These are phyloP conservation scores for Saposhnikovia divaricata DNA, from an alignment of 129 eudicot species.

Conservation along the genomic window DNA sequence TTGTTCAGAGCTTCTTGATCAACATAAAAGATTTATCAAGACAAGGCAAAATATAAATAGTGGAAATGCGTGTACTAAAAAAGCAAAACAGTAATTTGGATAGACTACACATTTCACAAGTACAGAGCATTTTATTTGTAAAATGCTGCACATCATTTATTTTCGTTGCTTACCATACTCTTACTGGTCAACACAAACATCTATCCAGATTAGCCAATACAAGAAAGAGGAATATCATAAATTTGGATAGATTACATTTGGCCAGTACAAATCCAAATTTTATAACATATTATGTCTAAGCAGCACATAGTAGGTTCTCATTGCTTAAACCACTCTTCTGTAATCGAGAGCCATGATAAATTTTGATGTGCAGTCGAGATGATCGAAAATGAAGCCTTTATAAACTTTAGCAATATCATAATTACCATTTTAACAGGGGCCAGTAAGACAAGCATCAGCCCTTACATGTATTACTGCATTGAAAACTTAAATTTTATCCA, in stretches of 20 bases:
- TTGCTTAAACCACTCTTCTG: neutral
- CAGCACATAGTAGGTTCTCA: neutral
- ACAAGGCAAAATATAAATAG: neutral
- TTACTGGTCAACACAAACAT: neutral
- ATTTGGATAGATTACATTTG: neutral
- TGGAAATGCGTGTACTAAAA: neutral
- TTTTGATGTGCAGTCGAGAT: neutral
- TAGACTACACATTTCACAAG: neutral
- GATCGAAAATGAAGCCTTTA: neutral
- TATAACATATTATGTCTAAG: neutral
- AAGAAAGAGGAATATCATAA: neutral
- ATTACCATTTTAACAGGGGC: neutral
- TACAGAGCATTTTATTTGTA: neutral
- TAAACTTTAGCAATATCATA: neutral
- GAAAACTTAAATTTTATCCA: neutral
- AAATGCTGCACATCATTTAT: neutral
- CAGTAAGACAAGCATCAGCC: neutral
- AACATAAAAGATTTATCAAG: neutral
- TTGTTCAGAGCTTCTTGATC: slow-evolving; percentile 34
- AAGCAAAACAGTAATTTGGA: neutral
- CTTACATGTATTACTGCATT: neutral
- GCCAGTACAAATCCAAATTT: neutral
- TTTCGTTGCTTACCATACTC: neutral
- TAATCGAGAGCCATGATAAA: neutral
- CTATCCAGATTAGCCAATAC: neutral